A percentile compares a stretch with the other conserved stretches of the same genome.
Conservation (phyloP, 805 yeast genomes). For the Isabelozyma pseudorhagii region DNA sequence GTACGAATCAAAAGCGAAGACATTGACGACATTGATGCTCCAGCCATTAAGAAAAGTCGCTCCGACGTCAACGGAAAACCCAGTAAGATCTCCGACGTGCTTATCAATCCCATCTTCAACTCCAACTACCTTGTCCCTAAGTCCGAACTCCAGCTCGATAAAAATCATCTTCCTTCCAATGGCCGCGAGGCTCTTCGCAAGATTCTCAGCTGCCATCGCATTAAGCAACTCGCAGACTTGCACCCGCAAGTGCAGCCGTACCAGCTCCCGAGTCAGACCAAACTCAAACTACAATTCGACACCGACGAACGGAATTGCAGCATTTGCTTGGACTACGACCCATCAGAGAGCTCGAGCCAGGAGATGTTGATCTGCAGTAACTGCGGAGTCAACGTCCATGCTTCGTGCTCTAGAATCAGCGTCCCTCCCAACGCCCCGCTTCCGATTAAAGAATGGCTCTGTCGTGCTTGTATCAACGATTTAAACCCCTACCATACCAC, state of each 20-base stretch:
- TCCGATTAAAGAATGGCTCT: conserved; percentile 58
- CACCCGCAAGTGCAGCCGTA: conserved; percentile 14
- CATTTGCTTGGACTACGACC: conserved; percentile 49
- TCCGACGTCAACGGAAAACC: neutral
- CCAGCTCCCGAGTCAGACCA: conserved; percentile 12
- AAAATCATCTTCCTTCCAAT: conserved; percentile 11
- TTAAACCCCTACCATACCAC: conserved; percentile 57
- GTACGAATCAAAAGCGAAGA: conserved; percentile 5
- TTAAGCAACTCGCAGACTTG: conserved; percentile 26
- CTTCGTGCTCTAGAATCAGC: conserved; percentile 59
- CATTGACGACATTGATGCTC: neutral
- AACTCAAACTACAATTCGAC: conserved; percentile 15
- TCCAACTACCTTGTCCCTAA: conserved; percentile 9
- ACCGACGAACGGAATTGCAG: conserved; percentile 45
- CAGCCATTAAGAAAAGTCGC: conserved; percentile 2
- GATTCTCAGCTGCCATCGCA: neutral
- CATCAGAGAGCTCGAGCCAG: conserved; percentile 15
- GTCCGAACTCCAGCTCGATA: conserved; percentile 11
- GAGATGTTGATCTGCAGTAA: conserved; percentile 53
- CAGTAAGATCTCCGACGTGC: conserved; percentile 1
- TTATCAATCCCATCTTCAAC: conserved; percentile 20
- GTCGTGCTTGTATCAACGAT: conserved; percentile 77
- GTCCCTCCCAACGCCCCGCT: conserved; percentile 12
- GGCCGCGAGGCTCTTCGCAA: conserved; percentile 1
- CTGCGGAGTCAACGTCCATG: conserved; percentile 72